Percentiles rank a stretch among this genome's conserved stretches.
phyloP scores from a whole-genome alignment of 441 rosid species.

The Croton setiger region DNA sequence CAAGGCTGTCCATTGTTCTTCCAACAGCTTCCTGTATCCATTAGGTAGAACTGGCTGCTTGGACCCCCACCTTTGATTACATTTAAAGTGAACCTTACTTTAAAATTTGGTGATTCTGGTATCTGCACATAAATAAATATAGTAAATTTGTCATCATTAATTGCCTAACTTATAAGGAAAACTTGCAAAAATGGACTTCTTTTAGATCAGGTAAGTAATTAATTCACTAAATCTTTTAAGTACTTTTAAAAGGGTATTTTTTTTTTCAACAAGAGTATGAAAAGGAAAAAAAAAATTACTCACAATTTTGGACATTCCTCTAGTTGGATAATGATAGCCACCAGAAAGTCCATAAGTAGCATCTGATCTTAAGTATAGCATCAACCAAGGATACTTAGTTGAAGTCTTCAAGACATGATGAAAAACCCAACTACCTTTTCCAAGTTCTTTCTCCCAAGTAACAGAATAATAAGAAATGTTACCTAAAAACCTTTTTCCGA shows the following conservation, averaged over 20 bases:
- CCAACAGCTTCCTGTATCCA: constrained; percentile 86
- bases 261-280: background rate
- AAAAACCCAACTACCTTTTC: constrained; percentile 66
- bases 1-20: constrained; percentile 73
- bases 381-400: constrained; percentile 79
- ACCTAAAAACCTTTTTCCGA: constrained; percentile 22
- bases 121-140: constrained; percentile 31
- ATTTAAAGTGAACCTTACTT: constrained; percentile 56
- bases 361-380: constrained; percentile 86
- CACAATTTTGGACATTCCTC: constrained; percentile 81
- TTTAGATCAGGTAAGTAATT: background rate
- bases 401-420: constrained; percentile 75
- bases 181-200: constrained; percentile 4
- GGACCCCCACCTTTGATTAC: constrained; percentile 68
- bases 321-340: constrained; percentile 75
- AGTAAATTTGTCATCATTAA: constrained; percentile 4
- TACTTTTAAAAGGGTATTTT: background rate
- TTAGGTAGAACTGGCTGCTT: constrained; percentile 65
- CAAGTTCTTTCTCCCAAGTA: constrained; percentile 67
- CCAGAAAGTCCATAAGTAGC: constrained; percentile 65
- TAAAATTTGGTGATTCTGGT: constrained; percentile 69
- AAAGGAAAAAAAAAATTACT: constrained; percentile 20
- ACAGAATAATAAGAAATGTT: constrained; percentile 55
- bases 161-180: constrained; percentile 21
- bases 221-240: too few relatives aligned